phyloP scores from a whole-genome alignment of 768 basidiomycete species.

The Phanerodontia chrysosporium region DNA sequence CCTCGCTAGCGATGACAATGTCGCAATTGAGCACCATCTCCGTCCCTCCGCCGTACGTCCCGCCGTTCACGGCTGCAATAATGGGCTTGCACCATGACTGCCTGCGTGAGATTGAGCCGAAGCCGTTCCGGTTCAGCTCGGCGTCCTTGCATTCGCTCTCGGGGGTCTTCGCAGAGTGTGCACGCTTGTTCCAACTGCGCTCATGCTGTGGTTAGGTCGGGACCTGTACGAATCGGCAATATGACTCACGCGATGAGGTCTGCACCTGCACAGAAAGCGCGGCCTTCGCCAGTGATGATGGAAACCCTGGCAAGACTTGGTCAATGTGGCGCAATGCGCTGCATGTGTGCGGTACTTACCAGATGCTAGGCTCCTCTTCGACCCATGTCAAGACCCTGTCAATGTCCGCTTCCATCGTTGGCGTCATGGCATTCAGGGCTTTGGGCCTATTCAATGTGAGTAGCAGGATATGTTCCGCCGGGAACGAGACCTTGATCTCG shows the following conservation, averaged over 20 bases:
- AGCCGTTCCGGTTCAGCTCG: constrained; percentile 47
- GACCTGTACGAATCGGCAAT: background rate
- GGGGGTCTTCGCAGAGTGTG: constrained; percentile 29
- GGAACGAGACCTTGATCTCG: constrained; percentile 37
- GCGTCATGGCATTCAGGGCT: constrained; percentile 70
- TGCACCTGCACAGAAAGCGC: constrained; percentile 75
- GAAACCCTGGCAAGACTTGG: constrained; percentile 49
- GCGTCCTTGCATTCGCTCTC: constrained; percentile 38
- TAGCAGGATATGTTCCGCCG: constrained; percentile 47
- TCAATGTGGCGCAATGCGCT: constrained; percentile 3
- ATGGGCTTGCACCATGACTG: constrained; percentile 61
- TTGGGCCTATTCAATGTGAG: constrained; percentile 66
- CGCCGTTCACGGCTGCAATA: constrained; percentile 79
- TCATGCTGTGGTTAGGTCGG: background rate
- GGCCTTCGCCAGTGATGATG: constrained; percentile 70
- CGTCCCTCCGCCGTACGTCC: constrained; percentile 35
- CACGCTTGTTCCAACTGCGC: constrained; percentile 53
- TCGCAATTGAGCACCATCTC: constrained; percentile 66
- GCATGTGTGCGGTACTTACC: constrained; percentile 39
- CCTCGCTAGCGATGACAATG: constrained; percentile 62
- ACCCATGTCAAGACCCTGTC: constrained; percentile 62
- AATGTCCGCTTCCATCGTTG: constrained; percentile 51
- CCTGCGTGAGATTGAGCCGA: constrained; percentile 70
- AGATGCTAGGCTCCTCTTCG: constrained; percentile 64
- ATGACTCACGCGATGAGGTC: constrained; percentile 66